Percentiles rank a stretch among this genome's conserved stretches.
phyloP scores from a whole-genome alignment of 805 yeast species.

The Suhomyces sp. region DNA sequence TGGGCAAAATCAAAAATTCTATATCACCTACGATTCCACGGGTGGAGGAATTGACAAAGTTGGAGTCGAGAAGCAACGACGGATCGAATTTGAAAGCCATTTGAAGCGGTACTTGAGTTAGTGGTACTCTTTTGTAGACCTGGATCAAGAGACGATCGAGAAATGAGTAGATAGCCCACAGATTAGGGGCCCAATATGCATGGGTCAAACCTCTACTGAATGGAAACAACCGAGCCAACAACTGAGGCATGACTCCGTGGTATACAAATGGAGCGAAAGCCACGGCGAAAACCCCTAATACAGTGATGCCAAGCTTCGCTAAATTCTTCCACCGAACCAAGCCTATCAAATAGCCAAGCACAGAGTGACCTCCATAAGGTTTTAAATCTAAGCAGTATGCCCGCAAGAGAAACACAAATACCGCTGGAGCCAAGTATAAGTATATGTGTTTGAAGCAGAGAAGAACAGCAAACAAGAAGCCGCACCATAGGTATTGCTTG shows the following conservation, averaged over 20 bases:
- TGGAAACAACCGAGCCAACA: slow-evolving; percentile 77
- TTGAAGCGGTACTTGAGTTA: slow-evolving; percentile 27
- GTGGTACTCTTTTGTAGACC: slow-evolving; percentile 35
- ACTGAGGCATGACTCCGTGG: slow-evolving; percentile 58
- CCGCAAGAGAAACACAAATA: slow-evolving; percentile 73
- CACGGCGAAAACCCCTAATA: slow-evolving; percentile 54
- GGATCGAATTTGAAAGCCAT: slow-evolving; percentile 46
- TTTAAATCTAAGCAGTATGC: slow-evolving; percentile 60
- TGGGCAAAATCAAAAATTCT: slow-evolving; percentile 74
- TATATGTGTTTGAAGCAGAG: slow-evolving; percentile 94
- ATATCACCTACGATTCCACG: slow-evolving; percentile 93
- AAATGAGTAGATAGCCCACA: slow-evolving; percentile 93
- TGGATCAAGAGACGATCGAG: slow-evolving; percentile 66
- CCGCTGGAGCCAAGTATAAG: slow-evolving; percentile 91
- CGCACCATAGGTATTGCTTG: slow-evolving; percentile 56
- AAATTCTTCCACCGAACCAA: slow-evolving; percentile 55
- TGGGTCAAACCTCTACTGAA: slow-evolving; percentile 94
- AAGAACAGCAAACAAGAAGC: slow-evolving; percentile 66
- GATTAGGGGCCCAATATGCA: slow-evolving; percentile 98
- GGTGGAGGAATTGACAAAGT: slow-evolving; percentile 44
- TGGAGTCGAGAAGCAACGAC: slow-evolving; percentile 31
- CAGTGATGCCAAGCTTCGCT: slow-evolving; percentile 60
- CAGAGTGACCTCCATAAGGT: slow-evolving; percentile 23
- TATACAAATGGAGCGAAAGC: slow-evolving; percentile 81
- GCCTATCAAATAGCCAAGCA: slow-evolving; percentile 21